A percentile compares a stretch with the other conserved stretches of the same genome.
phyloP scores from a whole-genome alignment of 2,329 filamentous ascomycete species.

The Nectriaceae sp. region DNA sequence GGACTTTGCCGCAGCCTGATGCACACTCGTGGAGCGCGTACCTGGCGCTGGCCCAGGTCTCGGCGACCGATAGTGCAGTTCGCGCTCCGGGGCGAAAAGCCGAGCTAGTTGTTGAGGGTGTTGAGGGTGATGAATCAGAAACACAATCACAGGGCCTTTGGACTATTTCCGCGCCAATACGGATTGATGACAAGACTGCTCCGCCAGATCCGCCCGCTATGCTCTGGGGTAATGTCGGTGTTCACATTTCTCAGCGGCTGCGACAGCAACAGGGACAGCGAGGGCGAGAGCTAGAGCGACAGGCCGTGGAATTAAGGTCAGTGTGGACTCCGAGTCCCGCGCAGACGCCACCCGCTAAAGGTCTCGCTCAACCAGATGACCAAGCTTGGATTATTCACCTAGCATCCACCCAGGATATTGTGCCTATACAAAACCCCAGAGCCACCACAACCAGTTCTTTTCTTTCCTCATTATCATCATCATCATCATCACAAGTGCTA shows the following conservation, averaged over 20 bases:
- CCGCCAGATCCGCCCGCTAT: neutral
- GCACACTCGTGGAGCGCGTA: slow-evolving; percentile 6
- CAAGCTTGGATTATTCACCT: neutral
- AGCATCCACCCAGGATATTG: neutral
- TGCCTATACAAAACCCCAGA: neutral
- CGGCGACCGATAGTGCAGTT: slow-evolving; percentile 25
- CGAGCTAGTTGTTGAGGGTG: slow-evolving; percentile 8
- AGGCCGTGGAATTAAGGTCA: slow-evolving; percentile 1
- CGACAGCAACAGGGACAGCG: slow-evolving; percentile 6
- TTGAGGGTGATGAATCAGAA: slow-evolving; percentile 16
- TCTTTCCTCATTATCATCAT: slow-evolving; percentile 14
- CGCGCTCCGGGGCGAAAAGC: slow-evolving; percentile 15
- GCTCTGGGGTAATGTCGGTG: neutral
- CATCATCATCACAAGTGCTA: slow-evolving; percentile 2
- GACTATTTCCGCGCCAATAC: slow-evolving; percentile 15
- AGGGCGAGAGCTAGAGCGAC: neutral
- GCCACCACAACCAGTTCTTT: neutral
- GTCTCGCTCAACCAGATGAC: neutral
- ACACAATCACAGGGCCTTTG: slow-evolving; percentile 13
- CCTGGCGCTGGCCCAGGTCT: slow-evolving; percentile 1
- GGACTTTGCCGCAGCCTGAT: slow-evolving; percentile 6
- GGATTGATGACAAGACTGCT: slow-evolving; percentile 18
- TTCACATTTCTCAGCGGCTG: slow-evolving; percentile 12
- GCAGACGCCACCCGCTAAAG: slow-evolving; percentile 10
- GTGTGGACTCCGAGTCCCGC: slow-evolving; percentile 17